Evolutionary conservation across 176 grass and related monocot species (phyloP).

Genomic region (Raddia distichophylla): DNA sequence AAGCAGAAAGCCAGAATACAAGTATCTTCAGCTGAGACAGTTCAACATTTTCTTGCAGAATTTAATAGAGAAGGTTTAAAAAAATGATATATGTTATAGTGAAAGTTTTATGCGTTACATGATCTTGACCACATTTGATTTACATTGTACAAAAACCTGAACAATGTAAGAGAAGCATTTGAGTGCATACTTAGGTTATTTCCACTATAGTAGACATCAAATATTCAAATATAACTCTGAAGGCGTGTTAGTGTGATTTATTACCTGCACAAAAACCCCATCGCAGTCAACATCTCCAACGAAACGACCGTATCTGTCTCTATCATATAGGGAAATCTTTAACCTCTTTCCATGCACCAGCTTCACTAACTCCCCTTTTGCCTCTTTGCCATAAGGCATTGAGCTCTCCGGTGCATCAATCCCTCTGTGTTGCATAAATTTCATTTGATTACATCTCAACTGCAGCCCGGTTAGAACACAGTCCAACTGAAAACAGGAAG

Average conservation of each 20-base stretch:
- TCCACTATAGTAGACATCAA: neutral
- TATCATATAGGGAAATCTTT: constrained; percentile 55
- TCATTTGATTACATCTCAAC: neutral
- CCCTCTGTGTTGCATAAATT: constrained; percentile 59
- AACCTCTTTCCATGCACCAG: constrained; percentile 64
- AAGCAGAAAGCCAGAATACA: neutral
- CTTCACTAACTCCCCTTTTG: constrained; percentile 70
- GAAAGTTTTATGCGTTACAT: neutral
- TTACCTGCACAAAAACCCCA: constrained; percentile 74
- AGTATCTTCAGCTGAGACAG: neutral
- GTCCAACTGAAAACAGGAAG: neutral
- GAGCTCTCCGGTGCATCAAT: constrained; percentile 83
- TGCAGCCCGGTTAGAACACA: neutral
- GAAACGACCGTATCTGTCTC: constrained; percentile 63
- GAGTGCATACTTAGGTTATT: neutral
- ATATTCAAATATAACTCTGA: neutral
- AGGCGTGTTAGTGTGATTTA: neutral
- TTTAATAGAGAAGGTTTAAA: neutral
- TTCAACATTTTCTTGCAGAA: neutral
- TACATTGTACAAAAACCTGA: constrained; percentile 8
- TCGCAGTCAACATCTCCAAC: constrained; percentile 75
- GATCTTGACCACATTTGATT: neutral
- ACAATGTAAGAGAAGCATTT: neutral
- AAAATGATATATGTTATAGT: neutral
- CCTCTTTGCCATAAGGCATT: constrained; percentile 87